These are phyloP conservation scores for Rhizopogon roseolus DNA, from an alignment of 768 basidiomycete genomes.

Conservation along the genomic window DNA sequence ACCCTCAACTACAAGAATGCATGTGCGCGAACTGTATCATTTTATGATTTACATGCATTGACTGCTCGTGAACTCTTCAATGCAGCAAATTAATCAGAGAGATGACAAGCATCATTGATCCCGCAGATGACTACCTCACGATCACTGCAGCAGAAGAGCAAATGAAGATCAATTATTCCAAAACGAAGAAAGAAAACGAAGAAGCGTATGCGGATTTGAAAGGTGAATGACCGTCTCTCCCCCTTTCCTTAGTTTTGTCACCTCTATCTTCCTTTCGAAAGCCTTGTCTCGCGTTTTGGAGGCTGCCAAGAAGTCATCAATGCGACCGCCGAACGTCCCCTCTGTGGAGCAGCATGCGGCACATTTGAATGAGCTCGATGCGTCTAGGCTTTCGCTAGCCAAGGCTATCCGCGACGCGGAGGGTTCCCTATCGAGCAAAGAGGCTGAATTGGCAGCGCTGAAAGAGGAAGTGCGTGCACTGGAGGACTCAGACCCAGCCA, in stretches of 20 bases:
- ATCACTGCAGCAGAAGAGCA: constrained; percentile 72
- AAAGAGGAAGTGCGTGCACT: constrained; percentile 58
- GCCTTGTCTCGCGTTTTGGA: constrained; percentile 64
- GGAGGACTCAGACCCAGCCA: constrained; percentile 68
- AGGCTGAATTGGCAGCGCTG: constrained; percentile 63
- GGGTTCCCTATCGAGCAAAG: constrained; percentile 56
- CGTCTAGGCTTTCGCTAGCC: constrained; percentile 54
- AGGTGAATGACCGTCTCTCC: constrained; percentile 31
- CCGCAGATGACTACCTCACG: constrained; percentile 73
- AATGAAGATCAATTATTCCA: constrained; percentile 52
- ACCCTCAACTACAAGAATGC: constrained; percentile 28
- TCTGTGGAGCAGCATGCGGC: constrained; percentile 58
- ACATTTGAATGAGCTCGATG: constrained; percentile 62
- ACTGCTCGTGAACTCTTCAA: neutral
- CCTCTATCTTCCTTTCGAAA: constrained; percentile 20
- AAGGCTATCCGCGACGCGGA: constrained; percentile 77
- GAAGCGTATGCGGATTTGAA: constrained; percentile 62
- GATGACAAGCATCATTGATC: constrained; percentile 70
- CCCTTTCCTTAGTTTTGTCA: neutral
- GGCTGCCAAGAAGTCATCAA: constrained; percentile 65
- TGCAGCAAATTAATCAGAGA: constrained; percentile 62
- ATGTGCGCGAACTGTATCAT: constrained; percentile 15
- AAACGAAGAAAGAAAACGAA: constrained; percentile 63
- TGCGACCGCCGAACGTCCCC: constrained; percentile 64
- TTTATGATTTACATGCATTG: neutral